These are phyloP conservation scores for Thermothielavioides terrestris DNA, from an alignment of 495 filamentous ascomycete genomes.

Conservation along the genomic window DNA sequence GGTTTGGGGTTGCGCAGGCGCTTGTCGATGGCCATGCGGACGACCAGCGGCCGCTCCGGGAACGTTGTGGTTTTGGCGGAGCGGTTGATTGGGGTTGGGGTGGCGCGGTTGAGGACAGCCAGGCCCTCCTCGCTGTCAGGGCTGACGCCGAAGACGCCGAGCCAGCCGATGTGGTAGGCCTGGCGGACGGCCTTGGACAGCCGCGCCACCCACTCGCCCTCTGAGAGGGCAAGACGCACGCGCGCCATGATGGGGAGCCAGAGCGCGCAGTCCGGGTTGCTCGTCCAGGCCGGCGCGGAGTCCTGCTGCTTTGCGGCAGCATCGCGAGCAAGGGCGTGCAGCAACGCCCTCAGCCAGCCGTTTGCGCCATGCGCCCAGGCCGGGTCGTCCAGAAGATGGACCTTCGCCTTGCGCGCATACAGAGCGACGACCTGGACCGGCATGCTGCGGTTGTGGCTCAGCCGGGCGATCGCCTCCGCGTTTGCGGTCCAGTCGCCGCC, in stretches of 20 bases:
- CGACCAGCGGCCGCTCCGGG: no score
- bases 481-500: no score
- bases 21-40: no score
- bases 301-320: neutral
- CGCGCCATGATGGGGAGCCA: neutral
- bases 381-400: neutral
- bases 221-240: neutral
- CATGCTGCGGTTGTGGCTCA: neutral
- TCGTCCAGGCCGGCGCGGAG: neutral
- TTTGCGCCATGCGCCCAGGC: neutral
- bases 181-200: neutral
- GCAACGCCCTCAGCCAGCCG: neutral
- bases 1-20: no score
- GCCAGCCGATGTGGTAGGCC: neutral
- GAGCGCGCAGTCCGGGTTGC: neutral
- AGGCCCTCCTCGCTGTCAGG: no score
- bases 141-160: neutral
- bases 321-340: neutral
- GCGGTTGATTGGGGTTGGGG: no score
- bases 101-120: no score
- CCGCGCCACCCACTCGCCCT: neutral
- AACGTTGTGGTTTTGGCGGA: no score
- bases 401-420: neutral
- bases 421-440: neutral
- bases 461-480: no score